phyloP scores from a whole-genome alignment of 1,284 basidiomycete genomes.

The Athelia sp. region DNA sequence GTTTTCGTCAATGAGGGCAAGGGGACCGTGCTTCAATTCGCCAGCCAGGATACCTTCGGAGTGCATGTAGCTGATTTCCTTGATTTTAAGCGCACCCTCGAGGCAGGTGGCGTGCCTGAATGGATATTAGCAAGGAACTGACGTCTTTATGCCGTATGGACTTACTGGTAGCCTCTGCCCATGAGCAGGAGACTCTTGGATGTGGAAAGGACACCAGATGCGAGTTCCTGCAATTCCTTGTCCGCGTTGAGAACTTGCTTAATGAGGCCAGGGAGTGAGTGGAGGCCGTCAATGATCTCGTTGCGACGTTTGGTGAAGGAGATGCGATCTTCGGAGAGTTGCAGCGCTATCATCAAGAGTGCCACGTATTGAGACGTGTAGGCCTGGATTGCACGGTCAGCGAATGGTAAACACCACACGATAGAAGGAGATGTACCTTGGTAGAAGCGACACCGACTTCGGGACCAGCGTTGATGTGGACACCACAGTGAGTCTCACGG shows the following conservation, averaged over 20 bases:
- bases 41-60: slow-evolving; percentile 94
- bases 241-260: slow-evolving; percentile 85
- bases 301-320: slow-evolving; percentile 87
- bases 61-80: slow-evolving; percentile 96
- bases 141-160: slow-evolving; percentile 10
- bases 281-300: slow-evolving; percentile 93
- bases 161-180: slow-evolving; percentile 96
- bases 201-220: slow-evolving; percentile 72
- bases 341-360: slow-evolving; percentile 96
- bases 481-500: slow-evolving; percentile 98
- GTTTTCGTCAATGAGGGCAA: slow-evolving; percentile 97
- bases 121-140: neutral
- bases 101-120: slow-evolving; percentile 87
- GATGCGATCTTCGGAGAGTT: slow-evolving; percentile 95
- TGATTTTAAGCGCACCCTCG: slow-evolving; percentile 99
- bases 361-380: slow-evolving; percentile 99
- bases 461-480: slow-evolving; percentile 99
- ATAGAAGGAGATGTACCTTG: slow-evolving; percentile 53
- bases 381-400: slow-evolving; percentile 49
- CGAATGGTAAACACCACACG: slow-evolving; percentile 1
- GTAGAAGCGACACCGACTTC: slow-evolving; percentile 99
- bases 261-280: slow-evolving; percentile 88
- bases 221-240: slow-evolving; percentile 76
- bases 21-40: slow-evolving; percentile 97
- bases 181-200: slow-evolving; percentile 93